These are phyloP conservation scores for Penicillium sp. DNA, from an alignment of 2,329 filamentous ascomycete genomes.

Conservation along the genomic window DNA sequence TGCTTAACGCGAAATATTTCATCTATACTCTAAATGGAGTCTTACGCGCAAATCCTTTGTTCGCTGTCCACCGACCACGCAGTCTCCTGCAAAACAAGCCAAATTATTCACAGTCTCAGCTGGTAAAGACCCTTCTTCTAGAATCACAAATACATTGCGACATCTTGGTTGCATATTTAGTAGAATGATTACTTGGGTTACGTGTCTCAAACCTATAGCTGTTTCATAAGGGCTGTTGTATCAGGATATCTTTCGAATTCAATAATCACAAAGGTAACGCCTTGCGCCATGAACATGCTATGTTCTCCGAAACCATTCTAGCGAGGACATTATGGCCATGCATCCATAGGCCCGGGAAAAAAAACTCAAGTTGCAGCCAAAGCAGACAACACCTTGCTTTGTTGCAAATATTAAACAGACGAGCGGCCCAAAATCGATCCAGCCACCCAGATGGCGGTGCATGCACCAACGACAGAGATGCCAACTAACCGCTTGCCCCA, in stretches of 20 bases:
- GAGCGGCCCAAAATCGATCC: slow-evolving; percentile 34
- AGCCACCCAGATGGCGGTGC: slow-evolving; percentile 38
- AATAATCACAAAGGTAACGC: slow-evolving; percentile 6
- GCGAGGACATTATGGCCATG: background rate
- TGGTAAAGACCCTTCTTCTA: slow-evolving; percentile 39
- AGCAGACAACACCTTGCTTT: no score
- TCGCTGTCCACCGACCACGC: background rate
- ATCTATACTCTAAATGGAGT: background rate
- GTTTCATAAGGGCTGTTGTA: background rate
- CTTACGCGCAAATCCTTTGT: background rate
- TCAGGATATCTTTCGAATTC: slow-evolving; percentile 1
- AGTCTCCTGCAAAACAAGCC: slow-evolving; percentile 3
- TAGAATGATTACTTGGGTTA: background rate
- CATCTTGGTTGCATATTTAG: background rate
- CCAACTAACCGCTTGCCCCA: slow-evolving; percentile 57
- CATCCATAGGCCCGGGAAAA: background rate
- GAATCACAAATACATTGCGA: slow-evolving; percentile 20
- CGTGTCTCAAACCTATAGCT: background rate
- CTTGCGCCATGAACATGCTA: slow-evolving; percentile 15
- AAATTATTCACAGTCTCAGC: slow-evolving; percentile 15
- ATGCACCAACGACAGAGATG: slow-evolving; percentile 34
- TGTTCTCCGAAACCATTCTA: background rate
- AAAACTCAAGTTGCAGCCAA: background rate
- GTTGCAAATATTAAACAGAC: slow-evolving; percentile 4
- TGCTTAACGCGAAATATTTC: slow-evolving; percentile 1